Conservation (phyloP, 2,329 filamentous ascomycete genomes). For the Aspergillus puulaauensis region DNA sequence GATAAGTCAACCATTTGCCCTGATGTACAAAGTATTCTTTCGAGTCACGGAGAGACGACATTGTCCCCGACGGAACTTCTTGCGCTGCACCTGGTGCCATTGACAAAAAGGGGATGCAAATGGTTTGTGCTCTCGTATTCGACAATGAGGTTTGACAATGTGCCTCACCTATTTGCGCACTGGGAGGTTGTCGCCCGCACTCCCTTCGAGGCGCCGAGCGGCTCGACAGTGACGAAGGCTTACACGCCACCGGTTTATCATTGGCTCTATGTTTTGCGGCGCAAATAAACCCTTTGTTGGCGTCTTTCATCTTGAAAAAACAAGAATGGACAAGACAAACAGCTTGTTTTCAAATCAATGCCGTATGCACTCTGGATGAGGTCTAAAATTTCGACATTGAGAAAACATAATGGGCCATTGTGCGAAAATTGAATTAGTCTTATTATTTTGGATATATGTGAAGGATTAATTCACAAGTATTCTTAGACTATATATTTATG, state of each 20-base stretch:
- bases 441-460: no score
- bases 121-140: conserved; percentile 39
- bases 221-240: conserved; percentile 26
- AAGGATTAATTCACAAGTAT: no score
- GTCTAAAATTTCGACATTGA: no score
- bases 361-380: no score
- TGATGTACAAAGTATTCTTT: conserved; percentile 17
- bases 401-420: no score
- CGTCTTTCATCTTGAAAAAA: neutral
- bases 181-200: conserved; percentile 31
- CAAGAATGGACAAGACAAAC: no score
- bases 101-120: conserved; percentile 26
- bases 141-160: conserved; percentile 31
- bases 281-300: conserved; percentile 17
- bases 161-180: conserved; percentile 21
- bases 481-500: no score
- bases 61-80: conserved; percentile 38
- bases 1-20: conserved; percentile 21
- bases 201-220: conserved; percentile 32
- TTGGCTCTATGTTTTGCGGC: conserved; percentile 35
- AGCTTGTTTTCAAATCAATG: no score
- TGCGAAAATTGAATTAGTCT: no score
- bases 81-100: conserved; percentile 30
- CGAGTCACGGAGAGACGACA: conserved; percentile 7
- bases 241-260: conserved; percentile 35